phyloP scores from a whole-genome alignment of 2,329 filamentous ascomycete species.

The Pseudogymnoascus destructans region DNA sequence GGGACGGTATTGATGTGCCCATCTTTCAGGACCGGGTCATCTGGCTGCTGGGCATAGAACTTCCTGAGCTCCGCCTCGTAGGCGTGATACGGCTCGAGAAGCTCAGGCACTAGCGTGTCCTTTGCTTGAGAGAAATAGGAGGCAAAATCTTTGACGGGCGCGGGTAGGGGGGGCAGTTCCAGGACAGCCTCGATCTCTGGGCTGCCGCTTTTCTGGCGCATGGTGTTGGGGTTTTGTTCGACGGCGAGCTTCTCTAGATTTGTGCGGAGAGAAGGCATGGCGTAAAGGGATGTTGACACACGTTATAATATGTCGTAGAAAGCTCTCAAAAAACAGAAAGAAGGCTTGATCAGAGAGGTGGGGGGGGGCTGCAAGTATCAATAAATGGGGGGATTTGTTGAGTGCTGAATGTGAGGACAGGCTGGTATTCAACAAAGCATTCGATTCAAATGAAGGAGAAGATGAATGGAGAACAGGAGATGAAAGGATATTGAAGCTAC shows the following conservation, averaged over 20 bases:
- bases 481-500: background rate
- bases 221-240: background rate
- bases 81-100: conserved; percentile 52
- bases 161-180: conserved; percentile 16
- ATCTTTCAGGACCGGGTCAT: conserved; percentile 43
- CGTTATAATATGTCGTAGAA: background rate
- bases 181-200: background rate
- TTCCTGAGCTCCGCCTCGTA: conserved; percentile 56
- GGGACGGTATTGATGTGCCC: conserved; percentile 51
- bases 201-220: background rate
- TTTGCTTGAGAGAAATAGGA: conserved; percentile 42
- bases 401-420: background rate
- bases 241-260: background rate
- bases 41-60: conserved; percentile 54
- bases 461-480: background rate
- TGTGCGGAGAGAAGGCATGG: background rate
- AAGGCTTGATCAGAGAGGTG: background rate
- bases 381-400: background rate
- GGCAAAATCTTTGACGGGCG: conserved; percentile 23
- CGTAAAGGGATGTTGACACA: background rate
- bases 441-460: background rate
- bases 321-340: background rate
- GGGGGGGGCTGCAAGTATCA: background rate
- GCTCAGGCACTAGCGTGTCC: conserved; percentile 39
- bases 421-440: background rate